These are phyloP conservation scores for Fusarium oxysporum DNA, from an alignment of 2,329 filamentous ascomycete genomes.

Conservation along the genomic window DNA sequence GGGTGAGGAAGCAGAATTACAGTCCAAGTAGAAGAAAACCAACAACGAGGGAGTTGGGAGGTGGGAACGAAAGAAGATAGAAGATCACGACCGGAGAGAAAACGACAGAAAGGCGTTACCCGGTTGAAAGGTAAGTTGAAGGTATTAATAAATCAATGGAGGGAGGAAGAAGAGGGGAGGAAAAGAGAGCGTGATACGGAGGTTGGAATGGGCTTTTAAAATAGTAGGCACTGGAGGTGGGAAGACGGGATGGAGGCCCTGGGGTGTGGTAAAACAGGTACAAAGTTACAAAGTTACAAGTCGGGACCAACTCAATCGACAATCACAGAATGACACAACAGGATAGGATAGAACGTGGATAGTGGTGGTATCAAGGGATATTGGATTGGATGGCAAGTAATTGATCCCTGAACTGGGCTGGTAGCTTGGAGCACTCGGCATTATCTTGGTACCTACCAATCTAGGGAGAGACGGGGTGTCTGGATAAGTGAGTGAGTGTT, in stretches of 20 bases:
- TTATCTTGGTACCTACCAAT: constrained; percentile 13
- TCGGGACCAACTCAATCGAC: constrained; percentile 6
- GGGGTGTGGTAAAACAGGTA: constrained; percentile 1
- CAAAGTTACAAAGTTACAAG: background rate
- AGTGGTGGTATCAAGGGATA: constrained; percentile 31
- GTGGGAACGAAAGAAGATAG: constrained; percentile 43
- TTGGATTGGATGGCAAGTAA: constrained; percentile 22
- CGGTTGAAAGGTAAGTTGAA: constrained; percentile 37
- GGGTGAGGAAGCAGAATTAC: constrained; percentile 37
- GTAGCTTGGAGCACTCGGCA: constrained; percentile 4
- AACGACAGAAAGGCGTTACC: constrained; percentile 29
- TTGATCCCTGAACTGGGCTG: constrained; percentile 4
- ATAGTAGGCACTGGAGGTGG: constrained; percentile 4
- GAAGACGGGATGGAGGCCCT: background rate
- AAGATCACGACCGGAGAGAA: constrained; percentile 24
- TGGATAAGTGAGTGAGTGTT: background rate
- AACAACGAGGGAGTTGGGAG: constrained; percentile 54
- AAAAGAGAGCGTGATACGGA: constrained; percentile 30
- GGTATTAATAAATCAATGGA: constrained; percentile 23
- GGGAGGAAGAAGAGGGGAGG: constrained; percentile 36
- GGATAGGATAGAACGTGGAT: constrained; percentile 1
- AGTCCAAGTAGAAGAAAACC: constrained; percentile 44
- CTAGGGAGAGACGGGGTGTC: constrained; percentile 5
- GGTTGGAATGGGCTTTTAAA: constrained; percentile 45
- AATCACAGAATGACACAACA: background rate